Conservation (phyloP, 176 grass and related monocot species). For the Zea luxurians region DNA sequence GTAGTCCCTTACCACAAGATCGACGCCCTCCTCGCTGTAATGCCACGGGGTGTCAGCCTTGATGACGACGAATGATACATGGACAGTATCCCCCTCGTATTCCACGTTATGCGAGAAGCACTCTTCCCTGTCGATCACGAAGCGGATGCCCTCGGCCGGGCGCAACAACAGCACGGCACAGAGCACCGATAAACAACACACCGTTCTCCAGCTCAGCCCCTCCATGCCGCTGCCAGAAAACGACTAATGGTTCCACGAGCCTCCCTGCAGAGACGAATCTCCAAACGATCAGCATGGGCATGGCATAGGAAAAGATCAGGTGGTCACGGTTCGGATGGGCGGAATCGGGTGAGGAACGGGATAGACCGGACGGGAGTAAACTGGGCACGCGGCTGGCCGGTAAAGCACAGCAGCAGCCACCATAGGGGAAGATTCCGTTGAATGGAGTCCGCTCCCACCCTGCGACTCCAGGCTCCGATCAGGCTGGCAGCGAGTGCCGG, state of each 20-base stretch:
- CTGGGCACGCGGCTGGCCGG: background rate
- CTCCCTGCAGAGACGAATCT: slow-evolving; percentile 36
- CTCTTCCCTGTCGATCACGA: slow-evolving; percentile 94
- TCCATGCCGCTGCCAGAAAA: slow-evolving; percentile 29
- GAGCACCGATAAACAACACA: slow-evolving; percentile 43
- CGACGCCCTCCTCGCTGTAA: slow-evolving; percentile 91
- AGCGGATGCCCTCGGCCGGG: slow-evolving; percentile 66
- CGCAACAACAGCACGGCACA: slow-evolving; percentile 27
- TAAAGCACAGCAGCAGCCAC: background rate
- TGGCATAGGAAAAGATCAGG: background rate
- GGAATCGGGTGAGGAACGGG: background rate
- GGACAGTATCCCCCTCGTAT: slow-evolving; percentile 89
- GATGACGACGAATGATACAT: slow-evolving; percentile 92
- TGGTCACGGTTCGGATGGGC: background rate
- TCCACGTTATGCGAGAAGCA: slow-evolving; percentile 92
- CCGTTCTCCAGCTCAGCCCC: slow-evolving; percentile 37
- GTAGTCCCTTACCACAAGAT: slow-evolving; percentile 79
- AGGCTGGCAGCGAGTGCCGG: background rate
- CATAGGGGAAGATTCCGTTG: background rate
- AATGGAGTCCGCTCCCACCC: background rate
- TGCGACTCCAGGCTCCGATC: background rate
- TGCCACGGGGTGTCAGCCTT: slow-evolving; percentile 93
- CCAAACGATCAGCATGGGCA: background rate
- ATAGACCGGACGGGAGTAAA: too few species aligned
- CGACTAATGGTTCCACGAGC: background rate